Evolutionary conservation across 495 filamentous ascomycete species (phyloP).

Genomic region (Sphaerosporella brunnea): DNA sequence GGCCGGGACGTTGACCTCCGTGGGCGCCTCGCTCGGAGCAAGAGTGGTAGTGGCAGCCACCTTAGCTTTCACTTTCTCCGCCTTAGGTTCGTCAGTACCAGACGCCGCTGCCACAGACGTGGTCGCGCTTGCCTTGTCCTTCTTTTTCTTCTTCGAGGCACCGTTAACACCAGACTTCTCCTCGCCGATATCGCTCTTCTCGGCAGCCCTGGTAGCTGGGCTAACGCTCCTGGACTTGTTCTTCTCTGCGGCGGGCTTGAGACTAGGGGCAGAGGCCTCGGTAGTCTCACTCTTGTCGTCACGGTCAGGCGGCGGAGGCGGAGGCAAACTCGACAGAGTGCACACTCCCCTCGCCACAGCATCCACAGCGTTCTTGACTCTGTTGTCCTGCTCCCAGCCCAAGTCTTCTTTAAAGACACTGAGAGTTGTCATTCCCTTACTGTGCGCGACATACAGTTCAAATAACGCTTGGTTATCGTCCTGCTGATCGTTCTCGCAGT

Average conservation of each 20-base stretch:
- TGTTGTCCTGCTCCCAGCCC: conserved; percentile 74
- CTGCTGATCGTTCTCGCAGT: conserved; percentile 41
- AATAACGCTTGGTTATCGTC: conserved; percentile 41
- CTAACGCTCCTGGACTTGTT: conserved; percentile 20
- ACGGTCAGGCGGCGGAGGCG: conserved; percentile 29
- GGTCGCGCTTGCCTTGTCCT: conserved; percentile 31
- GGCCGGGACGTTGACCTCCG: conserved; percentile 27
- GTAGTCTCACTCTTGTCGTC: conserved; percentile 31
- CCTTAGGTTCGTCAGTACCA: conserved; percentile 8
- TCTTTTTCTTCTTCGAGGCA: conserved; percentile 41
- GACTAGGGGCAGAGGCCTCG: conserved; percentile 11
- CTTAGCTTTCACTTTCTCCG: conserved; percentile 8
- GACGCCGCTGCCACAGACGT: conserved; percentile 21
- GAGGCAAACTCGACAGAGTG: conserved; percentile 18
- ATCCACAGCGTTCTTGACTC: conserved; percentile 57
- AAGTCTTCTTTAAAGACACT: conserved; percentile 71
- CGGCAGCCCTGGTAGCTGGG: conserved; percentile 6
- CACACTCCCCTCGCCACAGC: conserved; percentile 42
- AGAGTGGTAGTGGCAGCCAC: conserved; percentile 3
- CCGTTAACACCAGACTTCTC: conserved; percentile 29
- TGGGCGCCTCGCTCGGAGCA: conserved; percentile 13
- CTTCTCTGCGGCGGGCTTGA: conserved; percentile 25
- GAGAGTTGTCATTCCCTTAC: conserved; percentile 76
- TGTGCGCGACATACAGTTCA: conserved; percentile 94
- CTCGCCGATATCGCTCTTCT: conserved; percentile 18